Base-by-base conservation (phyloP, 129 eudicot species). In the Artemisia argyi region DNA sequence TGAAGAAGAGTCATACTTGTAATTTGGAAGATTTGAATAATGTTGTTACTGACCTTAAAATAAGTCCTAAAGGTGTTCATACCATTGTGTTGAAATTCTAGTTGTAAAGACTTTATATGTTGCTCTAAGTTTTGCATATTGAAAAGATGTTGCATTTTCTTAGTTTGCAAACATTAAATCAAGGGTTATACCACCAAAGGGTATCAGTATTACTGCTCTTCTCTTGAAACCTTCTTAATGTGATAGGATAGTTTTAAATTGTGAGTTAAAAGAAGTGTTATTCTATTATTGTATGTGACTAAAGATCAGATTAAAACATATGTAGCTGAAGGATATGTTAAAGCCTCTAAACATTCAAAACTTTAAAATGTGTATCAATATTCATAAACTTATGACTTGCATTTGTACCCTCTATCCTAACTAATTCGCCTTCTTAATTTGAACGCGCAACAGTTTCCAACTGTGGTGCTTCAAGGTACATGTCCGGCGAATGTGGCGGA, bases 401-500 rank as follows among this genome's bases (percentile, higher is more conserved):
- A 19, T 18, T 2, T 20, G 7, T 35, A 11, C 75, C 32, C 46
- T 56, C 55, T 66, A 59, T 61, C 20, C 73, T 85, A 54, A 79
- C 35, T 50, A 20, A 60, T 64, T 74, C 35, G 50, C 7, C 60
- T 52, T 55, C 60, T 73, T 59, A 56, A 18, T 7, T 51, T 66
- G 26, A 19, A 39, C 20, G 46, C 68, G 35, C 22, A 55, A 58
- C 88, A 85, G 92, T 74, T 28, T 24, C 83, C 11, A 66, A 62
- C 28, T 79, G 91, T 58, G 68, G 28, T 30, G 79, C 83, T 63
- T 69, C 85, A 24, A 47, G 68, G 28, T 82, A 80, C 73, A 75
- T 82, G 72, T 78, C 85, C 12, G 89, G 87, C 54, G 57, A 50
- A 76, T 86, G 91, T 63, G 88, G 92, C 54, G 83, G 84, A 59